Percentiles rank a stretch among this genome's conserved stretches.
Conservation (phyloP, 1,284 basidiomycete species). For the Coniophora puteana region DNA sequence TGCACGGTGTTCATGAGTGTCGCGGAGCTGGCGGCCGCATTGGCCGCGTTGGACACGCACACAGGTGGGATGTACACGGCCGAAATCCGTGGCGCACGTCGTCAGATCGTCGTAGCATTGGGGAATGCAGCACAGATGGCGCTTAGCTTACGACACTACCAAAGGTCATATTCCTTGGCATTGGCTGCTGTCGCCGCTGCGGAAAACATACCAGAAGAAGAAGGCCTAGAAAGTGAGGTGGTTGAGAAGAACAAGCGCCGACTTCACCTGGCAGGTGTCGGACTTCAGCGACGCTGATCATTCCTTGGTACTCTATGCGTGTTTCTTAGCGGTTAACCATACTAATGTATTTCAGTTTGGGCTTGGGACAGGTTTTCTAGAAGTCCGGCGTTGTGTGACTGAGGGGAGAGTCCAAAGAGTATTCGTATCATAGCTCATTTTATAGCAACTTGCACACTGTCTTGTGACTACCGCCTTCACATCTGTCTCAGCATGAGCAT, state of each 20-base stretch:
- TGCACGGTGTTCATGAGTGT: slow-evolving; percentile 18
- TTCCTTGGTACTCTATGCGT: no score
- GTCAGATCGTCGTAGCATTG: slow-evolving; percentile 27
- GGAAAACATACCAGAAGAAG: slow-evolving; percentile 12
- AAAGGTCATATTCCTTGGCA: slow-evolving; percentile 22
- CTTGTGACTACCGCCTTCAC: no score
- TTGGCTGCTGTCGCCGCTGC: slow-evolving; percentile 17
- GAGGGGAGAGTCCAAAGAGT: no score
- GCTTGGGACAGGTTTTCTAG: no score
- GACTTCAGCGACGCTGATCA: no score
- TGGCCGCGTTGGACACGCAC: slow-evolving; percentile 23
- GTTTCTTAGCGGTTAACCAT: no score
- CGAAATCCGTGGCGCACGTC: slow-evolving; percentile 16
- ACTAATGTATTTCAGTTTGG: no score
- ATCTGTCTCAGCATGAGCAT: no score
- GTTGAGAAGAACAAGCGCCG: slow-evolving; percentile 22
- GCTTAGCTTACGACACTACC: slow-evolving; percentile 13
- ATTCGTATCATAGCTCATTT: no score
- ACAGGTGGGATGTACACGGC: slow-evolving; percentile 18
- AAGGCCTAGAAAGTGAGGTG: slow-evolving; percentile 12
- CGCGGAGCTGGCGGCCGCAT: slow-evolving; percentile 26
- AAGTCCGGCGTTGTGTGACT: no score
- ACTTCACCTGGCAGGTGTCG: slow-evolving; percentile 14
- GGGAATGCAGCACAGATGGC: slow-evolving; percentile 34
- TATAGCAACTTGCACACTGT: no score